phyloP scores from a whole-genome alignment of 371 early-diverging fungal species.

The Haplosporangium sp. region DNA sequence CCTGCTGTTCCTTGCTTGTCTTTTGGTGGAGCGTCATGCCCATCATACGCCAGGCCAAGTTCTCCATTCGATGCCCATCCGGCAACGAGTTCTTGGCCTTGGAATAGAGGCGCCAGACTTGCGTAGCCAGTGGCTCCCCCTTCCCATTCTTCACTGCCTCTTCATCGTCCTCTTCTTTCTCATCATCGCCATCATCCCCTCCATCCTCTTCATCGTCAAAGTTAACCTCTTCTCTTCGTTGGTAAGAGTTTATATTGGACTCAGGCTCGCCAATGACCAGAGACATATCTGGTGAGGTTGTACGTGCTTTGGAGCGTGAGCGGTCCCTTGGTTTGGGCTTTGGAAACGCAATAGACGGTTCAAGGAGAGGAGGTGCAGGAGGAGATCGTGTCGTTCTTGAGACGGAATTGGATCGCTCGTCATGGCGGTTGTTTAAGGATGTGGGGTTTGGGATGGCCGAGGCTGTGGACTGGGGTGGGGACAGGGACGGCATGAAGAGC shows the following conservation, averaged over 20 bases:
- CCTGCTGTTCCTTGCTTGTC: conserved; percentile 28
- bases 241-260: neutral
- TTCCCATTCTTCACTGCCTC: conserved; percentile 23
- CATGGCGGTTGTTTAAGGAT: neutral
- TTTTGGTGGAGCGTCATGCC: conserved; percentile 63
- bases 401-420: neutral
- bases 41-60: conserved; percentile 80
- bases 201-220: neutral
- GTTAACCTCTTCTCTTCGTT: neutral
- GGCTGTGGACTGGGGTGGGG: conserved; percentile 6
- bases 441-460: conserved; percentile 1
- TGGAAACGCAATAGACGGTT: conserved; percentile 20
- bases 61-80: conserved; percentile 71
- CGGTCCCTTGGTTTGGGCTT: conserved; percentile 19
- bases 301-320: neutral
- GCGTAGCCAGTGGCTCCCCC: conserved; percentile 64
- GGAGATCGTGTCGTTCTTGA: conserved; percentile 1
- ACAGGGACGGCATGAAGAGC: neutral
- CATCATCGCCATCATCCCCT: conserved; percentile 5
- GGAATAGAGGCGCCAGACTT: conserved; percentile 75
- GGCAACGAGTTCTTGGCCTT: conserved; percentile 71
- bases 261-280: neutral
- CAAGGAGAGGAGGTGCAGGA: conserved; percentile 29
- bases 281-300: neutral
- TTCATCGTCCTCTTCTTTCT: conserved; percentile 56